These are phyloP conservation scores for Kwoniella sp. DNA, from an alignment of 768 basidiomycete genomes.

Conservation along the genomic window DNA sequence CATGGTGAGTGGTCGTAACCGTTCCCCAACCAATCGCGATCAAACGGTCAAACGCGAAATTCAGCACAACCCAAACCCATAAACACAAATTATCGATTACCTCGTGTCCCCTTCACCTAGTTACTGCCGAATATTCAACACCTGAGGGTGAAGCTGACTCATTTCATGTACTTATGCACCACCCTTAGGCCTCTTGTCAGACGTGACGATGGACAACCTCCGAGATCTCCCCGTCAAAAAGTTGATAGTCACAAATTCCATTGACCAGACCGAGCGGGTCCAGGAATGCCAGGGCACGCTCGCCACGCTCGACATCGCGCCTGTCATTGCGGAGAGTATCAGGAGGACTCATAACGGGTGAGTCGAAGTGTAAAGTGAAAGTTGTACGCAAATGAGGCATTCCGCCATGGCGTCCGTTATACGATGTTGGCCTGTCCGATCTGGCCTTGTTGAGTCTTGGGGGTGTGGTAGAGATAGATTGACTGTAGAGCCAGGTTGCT, in stretches of 20 bases:
- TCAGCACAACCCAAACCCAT: no score
- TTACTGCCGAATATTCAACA: no score
- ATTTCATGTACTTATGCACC: background rate
- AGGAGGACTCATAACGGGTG: constrained; percentile 88
- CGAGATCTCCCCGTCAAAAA: constrained; percentile 78
- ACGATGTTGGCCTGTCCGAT: no score
- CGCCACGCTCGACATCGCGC: constrained; percentile 91
- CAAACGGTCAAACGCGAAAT: constrained; percentile 2
- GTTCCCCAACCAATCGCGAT: background rate
- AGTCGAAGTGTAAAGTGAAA: constrained; percentile 21
- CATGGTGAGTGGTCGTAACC: constrained; percentile 60
- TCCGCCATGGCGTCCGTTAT: background rate
- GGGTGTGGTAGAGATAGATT: no score
- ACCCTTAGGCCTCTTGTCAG: constrained; percentile 76
- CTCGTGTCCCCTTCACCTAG: no score
- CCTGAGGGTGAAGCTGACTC: background rate
- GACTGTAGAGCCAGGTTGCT: constrained; percentile 8
- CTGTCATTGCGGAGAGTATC: constrained; percentile 94
- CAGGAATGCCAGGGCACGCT: constrained; percentile 73
- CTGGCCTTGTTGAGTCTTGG: no score
- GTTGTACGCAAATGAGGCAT: no score
- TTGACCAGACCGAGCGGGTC: constrained; percentile 78
- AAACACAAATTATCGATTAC: no score
- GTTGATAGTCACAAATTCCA: constrained; percentile 96
- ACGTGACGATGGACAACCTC: constrained; percentile 77